phyloP scores from a whole-genome alignment of 306 rosid genomes.

The Ormosia emarginata region DNA sequence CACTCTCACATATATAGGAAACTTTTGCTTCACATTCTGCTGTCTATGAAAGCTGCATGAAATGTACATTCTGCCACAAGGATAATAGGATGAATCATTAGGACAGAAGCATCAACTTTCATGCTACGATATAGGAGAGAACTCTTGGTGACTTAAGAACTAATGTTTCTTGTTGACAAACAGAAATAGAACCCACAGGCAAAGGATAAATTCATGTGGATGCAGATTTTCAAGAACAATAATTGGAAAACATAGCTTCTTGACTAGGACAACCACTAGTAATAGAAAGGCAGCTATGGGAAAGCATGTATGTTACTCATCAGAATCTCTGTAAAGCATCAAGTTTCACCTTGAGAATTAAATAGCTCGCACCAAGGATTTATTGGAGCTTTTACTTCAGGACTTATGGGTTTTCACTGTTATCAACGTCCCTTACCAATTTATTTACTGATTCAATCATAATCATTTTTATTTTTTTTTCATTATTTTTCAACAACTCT shows the following conservation, averaged over 20 bases:
- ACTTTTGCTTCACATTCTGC: background rate
- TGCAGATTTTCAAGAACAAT: background rate
- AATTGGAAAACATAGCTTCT: background rate
- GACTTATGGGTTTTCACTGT: background rate
- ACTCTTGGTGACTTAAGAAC: background rate
- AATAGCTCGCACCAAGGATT: background rate
- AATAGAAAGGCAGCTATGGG: background rate
- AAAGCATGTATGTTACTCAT: background rate
- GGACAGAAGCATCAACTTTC: background rate
- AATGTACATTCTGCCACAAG: background rate
- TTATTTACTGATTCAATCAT: background rate
- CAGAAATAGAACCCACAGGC: background rate
- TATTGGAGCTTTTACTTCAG: background rate
- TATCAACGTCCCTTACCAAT: background rate
- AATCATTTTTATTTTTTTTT: background rate
- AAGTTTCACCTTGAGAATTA: background rate
- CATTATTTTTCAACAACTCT: background rate
- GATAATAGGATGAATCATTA: background rate
- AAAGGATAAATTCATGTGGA: background rate
- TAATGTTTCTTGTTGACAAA: background rate
- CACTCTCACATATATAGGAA: no score
- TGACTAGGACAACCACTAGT: background rate
- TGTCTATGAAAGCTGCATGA: background rate
- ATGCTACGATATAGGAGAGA: background rate
- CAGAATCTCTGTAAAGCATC: background rate